A percentile compares a stretch with the other conserved stretches of the same genome.
phyloP scores from a whole-genome alignment of 2,329 filamentous ascomycete genomes.

The Ascocoryne sarcoides region DNA sequence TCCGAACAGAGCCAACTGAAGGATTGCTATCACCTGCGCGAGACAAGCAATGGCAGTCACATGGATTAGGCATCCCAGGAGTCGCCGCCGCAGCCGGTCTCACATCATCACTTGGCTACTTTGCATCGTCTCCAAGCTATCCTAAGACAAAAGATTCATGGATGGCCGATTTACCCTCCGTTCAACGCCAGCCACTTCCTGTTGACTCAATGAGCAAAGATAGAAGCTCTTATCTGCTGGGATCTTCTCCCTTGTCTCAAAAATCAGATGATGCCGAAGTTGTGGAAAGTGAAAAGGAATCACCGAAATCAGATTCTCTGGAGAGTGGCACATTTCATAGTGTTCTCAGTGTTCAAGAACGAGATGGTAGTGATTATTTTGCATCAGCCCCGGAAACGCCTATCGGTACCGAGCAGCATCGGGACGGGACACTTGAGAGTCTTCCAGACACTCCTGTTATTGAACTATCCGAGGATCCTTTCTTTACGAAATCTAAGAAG shows the following conservation, averaged over 20 bases:
- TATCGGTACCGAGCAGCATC: slow-evolving; percentile 5
- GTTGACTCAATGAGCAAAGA: slow-evolving; percentile 36
- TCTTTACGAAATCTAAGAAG: neutral
- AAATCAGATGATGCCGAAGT: slow-evolving; percentile 11
- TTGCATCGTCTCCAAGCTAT: slow-evolving; percentile 16
- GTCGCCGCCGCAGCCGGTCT: slow-evolving; percentile 16
- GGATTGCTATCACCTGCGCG: slow-evolving; percentile 2
- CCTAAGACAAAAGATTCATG: slow-evolving; percentile 22
- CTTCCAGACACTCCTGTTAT: neutral
- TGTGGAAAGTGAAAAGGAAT: slow-evolving; percentile 4
- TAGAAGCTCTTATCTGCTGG: slow-evolving; percentile 35
- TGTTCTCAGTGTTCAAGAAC: slow-evolving; percentile 19
- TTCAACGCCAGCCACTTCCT: slow-evolving; percentile 29
- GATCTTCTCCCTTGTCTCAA: slow-evolving; percentile 30
- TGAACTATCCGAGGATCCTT: slow-evolving; percentile 3
- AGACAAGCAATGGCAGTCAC: slow-evolving; percentile 1
- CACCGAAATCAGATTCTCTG: too few relatives aligned
- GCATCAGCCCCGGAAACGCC: neutral
- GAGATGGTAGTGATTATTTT: slow-evolving; percentile 7
- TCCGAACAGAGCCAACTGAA: neutral
- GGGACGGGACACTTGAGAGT: neutral
- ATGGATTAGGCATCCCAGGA: slow-evolving; percentile 12
- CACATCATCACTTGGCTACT: slow-evolving; percentile 17
- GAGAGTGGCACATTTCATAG: too few relatives aligned
- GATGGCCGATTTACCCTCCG: slow-evolving; percentile 14